These are phyloP conservation scores for Centrapalus pauciflorus DNA, from an alignment of 129 eudicot genomes.

Conservation along the genomic window DNA sequence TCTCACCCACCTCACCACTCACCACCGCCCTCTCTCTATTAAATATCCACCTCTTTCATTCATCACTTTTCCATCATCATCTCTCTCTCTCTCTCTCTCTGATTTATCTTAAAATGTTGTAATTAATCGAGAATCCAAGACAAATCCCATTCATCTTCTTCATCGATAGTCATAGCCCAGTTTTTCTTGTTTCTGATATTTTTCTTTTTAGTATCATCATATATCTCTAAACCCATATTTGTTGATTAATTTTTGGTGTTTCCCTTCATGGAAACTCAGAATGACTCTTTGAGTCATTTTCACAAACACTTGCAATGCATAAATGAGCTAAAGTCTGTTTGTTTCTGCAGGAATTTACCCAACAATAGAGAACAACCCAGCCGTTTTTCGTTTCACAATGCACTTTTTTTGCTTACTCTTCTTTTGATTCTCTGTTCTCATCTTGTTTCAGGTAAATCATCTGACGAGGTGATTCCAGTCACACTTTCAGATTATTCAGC, in stretches of 20 bases:
- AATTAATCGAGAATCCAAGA: background rate
- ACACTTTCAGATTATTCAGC: conserved; percentile 58
- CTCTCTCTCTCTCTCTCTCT: background rate
- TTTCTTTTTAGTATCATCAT: background rate
- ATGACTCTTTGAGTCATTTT: conserved; percentile 29
- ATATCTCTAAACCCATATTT: background rate
- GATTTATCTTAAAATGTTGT: background rate
- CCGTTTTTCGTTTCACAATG: background rate
- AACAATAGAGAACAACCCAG: conserved; percentile 15
- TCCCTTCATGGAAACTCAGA: conserved; percentile 26
- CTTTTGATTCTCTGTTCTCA: conserved; percentile 29
- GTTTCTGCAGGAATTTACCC: conserved; percentile 11
- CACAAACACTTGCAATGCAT: conserved; percentile 8
- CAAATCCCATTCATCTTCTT: background rate
- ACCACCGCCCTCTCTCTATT: conserved; percentile 12
- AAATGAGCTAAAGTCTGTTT: conserved; percentile 3
- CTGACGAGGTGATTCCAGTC: conserved; percentile 40
- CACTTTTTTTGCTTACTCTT: conserved; percentile 11
- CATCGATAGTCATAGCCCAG: background rate
- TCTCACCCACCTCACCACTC: conserved; percentile 12
- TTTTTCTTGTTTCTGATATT: background rate
- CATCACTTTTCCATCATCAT: background rate
- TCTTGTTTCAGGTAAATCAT: conserved; percentile 42
- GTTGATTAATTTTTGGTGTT: background rate
- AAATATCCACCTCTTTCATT: conserved; percentile 18